Evolutionary conservation across 371 early-diverging fungal genomes (phyloP), one percentile per base, ranked within the genome.

Genomic region (Mortierella sp.): DNA sequence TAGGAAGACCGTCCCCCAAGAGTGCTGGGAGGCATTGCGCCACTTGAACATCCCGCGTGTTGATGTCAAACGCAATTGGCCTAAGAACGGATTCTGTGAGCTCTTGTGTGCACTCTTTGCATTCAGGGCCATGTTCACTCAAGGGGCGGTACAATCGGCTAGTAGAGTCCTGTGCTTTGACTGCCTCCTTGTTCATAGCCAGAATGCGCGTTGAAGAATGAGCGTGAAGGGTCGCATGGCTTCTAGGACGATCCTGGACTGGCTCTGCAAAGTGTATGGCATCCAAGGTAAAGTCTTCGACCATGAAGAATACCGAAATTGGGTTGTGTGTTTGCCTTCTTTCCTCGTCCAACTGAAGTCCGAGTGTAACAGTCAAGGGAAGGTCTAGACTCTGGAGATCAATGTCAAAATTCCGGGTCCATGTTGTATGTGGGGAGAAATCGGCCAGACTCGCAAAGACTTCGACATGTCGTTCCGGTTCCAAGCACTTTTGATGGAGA

Each of bases 261-360:
- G 67, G 63, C 19, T 63, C 73, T 8, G 63, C 57, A 54, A 73
- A 73, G n/a, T 67, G 63, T 5, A 73, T 54, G 10, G 25, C 67
- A 37, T 73, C 73, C 45, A 73, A 25, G 1, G 34, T 34, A 24
- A 67, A 16, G 29, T 28, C 44, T 12, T 59, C 63, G 22, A 73
- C 59, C 16, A 43, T 21, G 50, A 73, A 73, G 21, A 62, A 62
- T 16, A 55, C 59, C 4, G 44, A 24, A 27, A 39, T 21, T 10
- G 28, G 28, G 0, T 12, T 44, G 7, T 25, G 16, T 37, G 39
- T 27, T 22, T 40, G 53, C 10, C 6, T 40, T 0, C 54, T 41
- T 27, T 8, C 17, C 22, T 54, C 56, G 21, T 22, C 29, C 16
- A 24, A 54, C 25, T 51, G 62, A 24, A 45, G 57, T 19, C 61